Evolutionary conservation across 495 filamentous ascomycete species (phyloP), one percentile per base, ranked within the genome.

Genomic region (Pyrenopolyporus hunteri): DNA sequence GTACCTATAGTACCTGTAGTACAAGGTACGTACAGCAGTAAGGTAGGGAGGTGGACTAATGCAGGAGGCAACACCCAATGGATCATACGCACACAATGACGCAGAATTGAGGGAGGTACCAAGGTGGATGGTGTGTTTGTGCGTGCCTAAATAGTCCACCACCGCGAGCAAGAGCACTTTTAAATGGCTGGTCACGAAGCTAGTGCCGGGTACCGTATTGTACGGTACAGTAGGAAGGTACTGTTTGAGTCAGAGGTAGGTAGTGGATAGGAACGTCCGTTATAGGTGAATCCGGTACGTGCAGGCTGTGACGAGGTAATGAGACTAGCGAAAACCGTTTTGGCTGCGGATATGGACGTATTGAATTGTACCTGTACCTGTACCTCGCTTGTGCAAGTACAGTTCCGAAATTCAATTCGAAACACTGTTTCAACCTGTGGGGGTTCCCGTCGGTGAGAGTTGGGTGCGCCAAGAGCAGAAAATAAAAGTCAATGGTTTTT

Each of bases 21-120:
- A 36, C 32, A 19, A 57, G n/a, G 22, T 57, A 52, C 47, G 60
- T 48, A 58, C 40, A 17, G 47, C 47, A 48, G 39, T 45, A 22
- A 57, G 29, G 59, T 63, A 57, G 31, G 59, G 46, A 46, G 31
- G 37, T 39, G 49, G 39, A 64, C 60, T 64, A 64, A 64, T 64
- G 60, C 60, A 64, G 60, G 60, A 64, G 54, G 48, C 54, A 53
- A 39, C 60, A 64, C 54, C 61, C 54, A 64, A 64, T 59, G 17
- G 58, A 54, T 59, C 47, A 58, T 51, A 48, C 40, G 47, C 60
- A 57, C 43, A 57, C 11, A 46, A 47, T 46, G 47, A 56, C 43
- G 42, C 29, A 63, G 48, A 16, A 48, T 31, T 53, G 53, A 48
- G 54, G 25, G 19, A 20, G 35, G 46, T 50, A 29, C 9, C 9